Conservation (phyloP, 805 yeast species). For the Ogataea populi-albae region DNA sequence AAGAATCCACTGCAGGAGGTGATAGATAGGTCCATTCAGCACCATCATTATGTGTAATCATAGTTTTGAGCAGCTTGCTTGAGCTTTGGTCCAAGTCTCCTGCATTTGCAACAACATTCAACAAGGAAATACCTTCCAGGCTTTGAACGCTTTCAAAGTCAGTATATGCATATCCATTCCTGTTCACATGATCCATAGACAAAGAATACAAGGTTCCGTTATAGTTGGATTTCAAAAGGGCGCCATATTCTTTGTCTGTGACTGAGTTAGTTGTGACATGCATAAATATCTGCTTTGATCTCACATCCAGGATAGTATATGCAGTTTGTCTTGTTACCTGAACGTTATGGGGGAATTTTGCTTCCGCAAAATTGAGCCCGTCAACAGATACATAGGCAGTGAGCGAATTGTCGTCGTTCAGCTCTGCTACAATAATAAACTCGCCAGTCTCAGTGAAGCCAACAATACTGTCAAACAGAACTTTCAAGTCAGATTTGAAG, state of each 20-base stretch:
- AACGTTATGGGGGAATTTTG: slow-evolving; percentile 69
- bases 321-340: slow-evolving; percentile 60
- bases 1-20: slow-evolving; percentile 68
- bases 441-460: slow-evolving; percentile 74
- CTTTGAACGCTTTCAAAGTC: slow-evolving; percentile 85
- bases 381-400: slow-evolving; percentile 75
- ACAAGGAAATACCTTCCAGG: slow-evolving; percentile 78
- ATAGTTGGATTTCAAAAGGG: slow-evolving; percentile 81
- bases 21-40: slow-evolving; percentile 72
- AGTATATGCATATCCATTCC: slow-evolving; percentile 70
- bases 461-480: slow-evolving; percentile 54
- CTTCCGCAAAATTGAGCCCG: slow-evolving; percentile 74
- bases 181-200: slow-evolving; percentile 67
- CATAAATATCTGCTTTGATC: slow-evolving; percentile 68
- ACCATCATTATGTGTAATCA: slow-evolving; percentile 87
- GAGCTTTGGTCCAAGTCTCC: slow-evolving; percentile 35
- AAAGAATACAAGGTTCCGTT: slow-evolving; percentile 85
- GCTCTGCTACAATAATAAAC: slow-evolving; percentile 69
- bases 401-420: slow-evolving; percentile 48
- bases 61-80: slow-evolving; percentile 60
- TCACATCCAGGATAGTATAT: slow-evolving; percentile 76
- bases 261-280: slow-evolving; percentile 70
- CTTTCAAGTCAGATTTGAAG: slow-evolving; percentile 40
- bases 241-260: slow-evolving; percentile 61
- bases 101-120: slow-evolving; percentile 64